Evolutionary conservation across 768 basidiomycete species (phyloP), one percentile per base, ranked within the genome.

Genomic region (Chalciporus pseudorubinellus): DNA sequence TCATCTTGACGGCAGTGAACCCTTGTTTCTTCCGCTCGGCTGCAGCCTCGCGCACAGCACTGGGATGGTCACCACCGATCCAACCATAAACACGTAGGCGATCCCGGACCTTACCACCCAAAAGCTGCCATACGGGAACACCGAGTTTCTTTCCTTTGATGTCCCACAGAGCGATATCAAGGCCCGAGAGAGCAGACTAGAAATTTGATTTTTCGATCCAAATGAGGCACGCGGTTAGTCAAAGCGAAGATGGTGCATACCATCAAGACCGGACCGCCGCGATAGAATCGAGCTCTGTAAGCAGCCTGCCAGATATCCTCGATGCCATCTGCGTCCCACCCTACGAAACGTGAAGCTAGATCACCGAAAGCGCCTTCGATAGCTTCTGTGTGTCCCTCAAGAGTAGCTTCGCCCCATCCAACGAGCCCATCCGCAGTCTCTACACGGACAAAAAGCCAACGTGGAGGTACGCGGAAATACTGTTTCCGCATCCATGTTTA

Each of bases 131-230:
- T 1, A 86, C 69, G 0, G 77, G 79, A 10, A 78, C 85, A 29
- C 84, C 84, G 2, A 87, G 75, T 29, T 80, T 82, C 69, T 86
- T 87, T n/a, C 87, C 87, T 57, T 87, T 87, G 68, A 89, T 84
- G 59, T 88, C 87, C 87, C 87, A 79, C 1, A 89, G 70, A 1
- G 84, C 84, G 51, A 88, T 87, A 64, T 87, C 84, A 26, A 87
- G 65, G 0, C 84, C 83, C 2, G 81, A 78, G 10, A 80, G 65
- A 9, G 77, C 80, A 24, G 77, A 80, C 77, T 80, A 11, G 31
- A 31, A 14, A 4, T 7, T 31, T 36, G n/a, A n/a, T n/a, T 16
- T 7, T 36, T 1, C 34, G 3, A 4, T 36, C 3, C 16, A 16
- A 16, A 3, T n/a, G 16, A 36, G 14, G 14, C 13, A 10, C n/a